Evolutionary conservation across 2,329 filamentous ascomycete species (phyloP), one percentile per base, ranked within the genome.

Genomic region (Akanthomyces dipterigenus): DNA sequence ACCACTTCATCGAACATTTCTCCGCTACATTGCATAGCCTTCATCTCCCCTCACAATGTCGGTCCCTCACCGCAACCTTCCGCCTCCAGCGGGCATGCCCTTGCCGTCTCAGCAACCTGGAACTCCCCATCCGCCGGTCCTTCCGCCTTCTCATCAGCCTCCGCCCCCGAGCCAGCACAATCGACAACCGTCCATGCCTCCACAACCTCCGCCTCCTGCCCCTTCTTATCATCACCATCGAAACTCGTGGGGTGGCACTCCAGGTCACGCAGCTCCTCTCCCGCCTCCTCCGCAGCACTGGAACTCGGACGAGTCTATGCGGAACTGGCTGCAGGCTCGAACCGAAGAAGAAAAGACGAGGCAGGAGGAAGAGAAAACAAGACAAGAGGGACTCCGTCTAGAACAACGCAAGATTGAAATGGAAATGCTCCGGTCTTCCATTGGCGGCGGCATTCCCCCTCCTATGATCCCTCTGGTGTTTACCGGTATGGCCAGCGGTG

Each of bases 391-490:
- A 36, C 74, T 90, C 48, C 85, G 86, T 28, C 74, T 91, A 36
- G 89, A 92, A 73, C 88, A 90, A 73, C 80, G 89, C 51, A 87
- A 81, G 67, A 80, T 90, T 61, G 89, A 92, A 73, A 83, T 88
- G 69, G 86, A 86, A 50, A 91, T 93, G 75, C 74, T 93, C 62
- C 79, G 82, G 60, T 86, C 88, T 24, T 89, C 88, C 2, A 72
- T 92, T 58, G 79, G 81, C 59, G 85, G 86, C 42, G 88, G 89
- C 12, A 85, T 93, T 55, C 89, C 89, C 11, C 88, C 89, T 14
- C 81, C 87, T 40, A 84, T 92, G 81, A 82, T 92, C 28, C 89
- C 89, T 7, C 76, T 91, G 63, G 85, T 93, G 26, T 91, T 93
- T 72, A 84, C 87, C 14, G 87, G 87, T 48, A 87, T 91, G 80